These are phyloP conservation scores for Brettanomyces bruxellensis DNA, from an alignment of 805 yeast species.

Conservation along the genomic window DNA sequence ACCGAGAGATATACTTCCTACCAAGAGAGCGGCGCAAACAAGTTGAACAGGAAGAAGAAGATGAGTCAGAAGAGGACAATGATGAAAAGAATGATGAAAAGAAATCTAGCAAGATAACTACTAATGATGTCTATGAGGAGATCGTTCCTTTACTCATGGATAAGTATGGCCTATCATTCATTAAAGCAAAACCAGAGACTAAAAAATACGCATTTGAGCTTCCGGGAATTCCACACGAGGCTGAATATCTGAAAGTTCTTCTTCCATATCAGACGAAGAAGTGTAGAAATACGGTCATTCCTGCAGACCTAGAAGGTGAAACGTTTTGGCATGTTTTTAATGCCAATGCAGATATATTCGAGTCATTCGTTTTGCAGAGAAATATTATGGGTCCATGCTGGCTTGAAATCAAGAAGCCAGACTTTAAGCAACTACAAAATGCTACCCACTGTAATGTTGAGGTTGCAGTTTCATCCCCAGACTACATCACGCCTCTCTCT, in stretches of 20 bases:
- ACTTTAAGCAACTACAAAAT: constrained; percentile 47
- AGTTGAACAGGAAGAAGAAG: not conserved
- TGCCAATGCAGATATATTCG: constrained; percentile 62
- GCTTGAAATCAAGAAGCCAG: constrained; percentile 64
- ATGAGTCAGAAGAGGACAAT: constrained; percentile 16
- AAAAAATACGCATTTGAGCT: constrained; percentile 87
- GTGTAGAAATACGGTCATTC: constrained; percentile 37
- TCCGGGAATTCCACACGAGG: constrained; percentile 66
- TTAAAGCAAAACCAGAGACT: constrained; percentile 61
- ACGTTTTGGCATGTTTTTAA: constrained; percentile 80
- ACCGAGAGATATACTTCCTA: constrained; percentile 66
- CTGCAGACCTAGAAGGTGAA: constrained; percentile 61
- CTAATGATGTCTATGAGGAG: constrained; percentile 72
- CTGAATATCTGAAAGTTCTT: constrained; percentile 71
- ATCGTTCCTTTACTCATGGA: constrained; percentile 56
- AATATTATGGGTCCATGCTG: constrained; percentile 97
- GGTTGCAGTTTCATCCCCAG: constrained; percentile 45
- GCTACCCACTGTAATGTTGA: constrained; percentile 80
- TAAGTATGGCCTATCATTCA: constrained; percentile 49
- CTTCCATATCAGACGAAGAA: constrained; percentile 66
- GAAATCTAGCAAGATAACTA: constrained; percentile 26
- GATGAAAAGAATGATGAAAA: constrained; percentile 38
- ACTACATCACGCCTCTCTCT: constrained; percentile 34
- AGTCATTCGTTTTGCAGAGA: constrained; percentile 73
- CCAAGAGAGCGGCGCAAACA: constrained; percentile 41